Evolutionary conservation across 805 yeast species (phyloP), one percentile per base, ranked within the genome.

Genomic region (Metschnikowia cerradonensis): DNA sequence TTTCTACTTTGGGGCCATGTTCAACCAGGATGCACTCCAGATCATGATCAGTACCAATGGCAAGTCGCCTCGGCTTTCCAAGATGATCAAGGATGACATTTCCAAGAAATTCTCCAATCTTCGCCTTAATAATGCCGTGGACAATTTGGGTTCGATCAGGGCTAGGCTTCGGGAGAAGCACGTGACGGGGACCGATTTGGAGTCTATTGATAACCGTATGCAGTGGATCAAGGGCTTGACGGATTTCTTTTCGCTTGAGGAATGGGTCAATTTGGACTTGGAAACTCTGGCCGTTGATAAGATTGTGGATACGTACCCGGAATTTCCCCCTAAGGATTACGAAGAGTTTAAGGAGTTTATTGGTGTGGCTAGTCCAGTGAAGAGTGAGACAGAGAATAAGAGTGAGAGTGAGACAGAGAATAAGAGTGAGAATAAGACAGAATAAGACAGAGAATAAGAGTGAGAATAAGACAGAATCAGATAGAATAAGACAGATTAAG

Each of bases 11-110:
- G 96, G 96, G 1, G 80, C 91, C 22, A 82, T 85, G 71, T 82
- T 80, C 64, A 76, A 87, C 60, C 80, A 79, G 55, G 94, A 91
- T 14, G 80, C 83, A 14, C 69, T 88, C 45, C 94, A 88, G 62
- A 76, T 88, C 36, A 84, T 88, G 91, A 85, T 88, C 13, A 81
- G 89, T 37, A 87, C 96, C 11, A 88, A 87, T 64, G 95, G 96
- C 3, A 80, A 83, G 59, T 84, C 91, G 2, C 96, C 96, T 0
- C 68, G 94, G 48, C 76, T 88, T 58, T 84, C 90, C 47, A 76
- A 76, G 53, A 55, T 72, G 48, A 71, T 74, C 51, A 73, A 72
- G 55, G 77, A 80, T 51, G 68, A 80, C 36, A 83, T 88, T 49
- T 78, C 84, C 20, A 75, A 78, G 49, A 72, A 71, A 48, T 71